phyloP scores from a whole-genome alignment of 1,284 basidiomycete species.

The Anthracocystis panici-leucophaei region DNA sequence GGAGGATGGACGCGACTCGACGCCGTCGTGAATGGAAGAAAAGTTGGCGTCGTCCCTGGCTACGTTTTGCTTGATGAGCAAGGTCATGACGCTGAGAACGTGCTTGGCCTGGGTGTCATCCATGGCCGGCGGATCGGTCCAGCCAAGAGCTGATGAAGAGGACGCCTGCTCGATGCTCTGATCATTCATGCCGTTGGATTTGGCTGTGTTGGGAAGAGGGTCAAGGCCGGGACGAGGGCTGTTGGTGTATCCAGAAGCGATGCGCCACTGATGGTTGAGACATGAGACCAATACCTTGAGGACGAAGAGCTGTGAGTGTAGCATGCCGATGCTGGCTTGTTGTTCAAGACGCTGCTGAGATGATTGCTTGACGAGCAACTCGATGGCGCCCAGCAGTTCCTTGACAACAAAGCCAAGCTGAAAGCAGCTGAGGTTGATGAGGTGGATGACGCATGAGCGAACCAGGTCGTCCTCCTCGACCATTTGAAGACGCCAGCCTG shows the following conservation, averaged over 20 bases:
- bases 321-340: conserved; percentile 70
- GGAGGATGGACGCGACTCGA: conserved; percentile 25
- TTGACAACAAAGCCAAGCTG: conserved; percentile 56
- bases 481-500: conserved; percentile 52
- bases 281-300: conserved; percentile 83
- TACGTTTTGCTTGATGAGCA: conserved; percentile 78
- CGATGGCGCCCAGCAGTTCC: conserved; percentile 59
- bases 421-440: conserved; percentile 59
- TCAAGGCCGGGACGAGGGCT: conserved; percentile 25
- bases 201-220: neutral
- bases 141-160: conserved; percentile 60
- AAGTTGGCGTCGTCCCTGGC: conserved; percentile 59
- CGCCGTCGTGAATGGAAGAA: conserved; percentile 34
- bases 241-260: conserved; percentile 51
- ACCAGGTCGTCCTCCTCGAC: conserved; percentile 61
- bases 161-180: conserved; percentile 29
- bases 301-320: conserved; percentile 90
- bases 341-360: conserved; percentile 65
- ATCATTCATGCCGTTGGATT: conserved; percentile 23
- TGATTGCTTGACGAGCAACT: conserved; percentile 54
- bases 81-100: conserved; percentile 77
- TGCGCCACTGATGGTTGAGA: conserved; percentile 82
- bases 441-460: conserved; percentile 57
- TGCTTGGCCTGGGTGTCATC: conserved; percentile 89
- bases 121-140: conserved; percentile 80